These are phyloP conservation scores for Hibiscus mutabilis DNA, from an alignment of 345 rosid genomes.

Conservation along the genomic window DNA sequence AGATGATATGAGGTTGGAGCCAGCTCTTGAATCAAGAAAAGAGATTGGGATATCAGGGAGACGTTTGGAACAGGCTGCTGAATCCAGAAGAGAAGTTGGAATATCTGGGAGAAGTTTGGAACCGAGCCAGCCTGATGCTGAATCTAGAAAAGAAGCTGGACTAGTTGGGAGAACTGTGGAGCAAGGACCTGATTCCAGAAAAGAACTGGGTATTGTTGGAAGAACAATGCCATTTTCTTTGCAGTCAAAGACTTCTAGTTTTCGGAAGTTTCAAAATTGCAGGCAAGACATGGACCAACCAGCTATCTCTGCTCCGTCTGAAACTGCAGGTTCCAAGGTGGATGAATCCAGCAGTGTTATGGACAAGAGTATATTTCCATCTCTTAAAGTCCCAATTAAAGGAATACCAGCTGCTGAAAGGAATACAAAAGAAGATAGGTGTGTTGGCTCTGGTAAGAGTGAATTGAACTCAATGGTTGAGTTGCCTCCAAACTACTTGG, in stretches of 20 bases:
- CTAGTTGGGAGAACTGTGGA: slow-evolving; percentile 9
- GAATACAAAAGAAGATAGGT: slow-evolving; percentile 47
- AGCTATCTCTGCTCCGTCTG: slow-evolving; percentile 36
- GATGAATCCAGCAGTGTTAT: slow-evolving; percentile 33
- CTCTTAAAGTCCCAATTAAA: slow-evolving; percentile 37
- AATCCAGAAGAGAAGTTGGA: slow-evolving; percentile 9
- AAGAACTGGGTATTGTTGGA: slow-evolving; percentile 46
- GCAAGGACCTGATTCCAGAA: slow-evolving; percentile 10
- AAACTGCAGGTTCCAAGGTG: slow-evolving; percentile 33
- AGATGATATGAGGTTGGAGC: slow-evolving; percentile 43
- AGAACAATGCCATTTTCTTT: slow-evolving; percentile 96
- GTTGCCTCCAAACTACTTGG: slow-evolving; percentile 42
- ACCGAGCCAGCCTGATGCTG: slow-evolving; percentile 2
- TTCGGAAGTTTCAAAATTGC: slow-evolving; percentile 46
- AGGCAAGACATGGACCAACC: slow-evolving; percentile 59
- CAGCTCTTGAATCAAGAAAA: slow-evolving; percentile 60
- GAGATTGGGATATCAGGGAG: slow-evolving; percentile 29
- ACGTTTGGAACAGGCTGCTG: slow-evolving; percentile 7
- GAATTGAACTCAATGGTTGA: slow-evolving; percentile 41
- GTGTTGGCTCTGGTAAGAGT: slow-evolving; percentile 37
- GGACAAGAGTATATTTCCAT: slow-evolving; percentile 38
- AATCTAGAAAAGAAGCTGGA: slow-evolving; percentile 14
- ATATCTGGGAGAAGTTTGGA: slow-evolving; percentile 14
- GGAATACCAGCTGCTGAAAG: slow-evolving; percentile 46
- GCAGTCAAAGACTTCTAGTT: slow-evolving; percentile 67